Evolutionary conservation across 192 early-diverging fungal species (phyloP).

Genomic region (Dispira simplex): DNA sequence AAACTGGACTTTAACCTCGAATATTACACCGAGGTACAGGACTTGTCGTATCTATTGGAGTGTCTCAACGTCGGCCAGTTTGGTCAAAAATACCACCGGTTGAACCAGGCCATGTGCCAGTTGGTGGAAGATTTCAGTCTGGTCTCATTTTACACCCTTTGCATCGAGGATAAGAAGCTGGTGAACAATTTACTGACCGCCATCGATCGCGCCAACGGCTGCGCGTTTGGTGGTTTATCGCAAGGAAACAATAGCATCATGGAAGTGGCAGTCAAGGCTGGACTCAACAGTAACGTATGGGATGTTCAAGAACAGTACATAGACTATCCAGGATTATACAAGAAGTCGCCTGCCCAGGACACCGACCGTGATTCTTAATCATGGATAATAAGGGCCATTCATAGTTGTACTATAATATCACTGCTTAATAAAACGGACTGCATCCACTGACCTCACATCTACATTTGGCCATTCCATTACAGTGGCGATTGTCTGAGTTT

Average conservation of each 20-base stretch:
- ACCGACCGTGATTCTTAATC: background rate
- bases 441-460: too few relatives aligned
- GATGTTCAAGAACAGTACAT: constrained; percentile 27
- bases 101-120: constrained; percentile 77
- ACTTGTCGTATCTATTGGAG: constrained; percentile 67
- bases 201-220: constrained; percentile 88
- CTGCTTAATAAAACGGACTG: too few relatives aligned
- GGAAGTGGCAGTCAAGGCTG: constrained; percentile 33
- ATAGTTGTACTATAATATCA: too few relatives aligned
- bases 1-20: constrained; percentile 77
- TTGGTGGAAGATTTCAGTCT: constrained; percentile 84
- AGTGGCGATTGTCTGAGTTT: too few relatives aligned
- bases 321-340: constrained; percentile 3
- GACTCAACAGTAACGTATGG: constrained; percentile 19
- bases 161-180: constrained; percentile 67
- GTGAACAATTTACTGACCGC: constrained; percentile 58
- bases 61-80: constrained; percentile 46
- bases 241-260: constrained; percentile 67
- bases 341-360: background rate
- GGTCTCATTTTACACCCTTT: constrained; percentile 82
- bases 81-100: constrained; percentile 39
- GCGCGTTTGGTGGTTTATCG: constrained; percentile 66
- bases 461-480: too few relatives aligned
- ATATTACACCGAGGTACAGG: constrained; percentile 91
- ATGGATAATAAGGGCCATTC: background rate